Evolutionary conservation across 2,329 filamentous ascomycete genomes (phyloP), one percentile per base, ranked within the genome.

Genomic region (Thermothelomyces thermophilus): DNA sequence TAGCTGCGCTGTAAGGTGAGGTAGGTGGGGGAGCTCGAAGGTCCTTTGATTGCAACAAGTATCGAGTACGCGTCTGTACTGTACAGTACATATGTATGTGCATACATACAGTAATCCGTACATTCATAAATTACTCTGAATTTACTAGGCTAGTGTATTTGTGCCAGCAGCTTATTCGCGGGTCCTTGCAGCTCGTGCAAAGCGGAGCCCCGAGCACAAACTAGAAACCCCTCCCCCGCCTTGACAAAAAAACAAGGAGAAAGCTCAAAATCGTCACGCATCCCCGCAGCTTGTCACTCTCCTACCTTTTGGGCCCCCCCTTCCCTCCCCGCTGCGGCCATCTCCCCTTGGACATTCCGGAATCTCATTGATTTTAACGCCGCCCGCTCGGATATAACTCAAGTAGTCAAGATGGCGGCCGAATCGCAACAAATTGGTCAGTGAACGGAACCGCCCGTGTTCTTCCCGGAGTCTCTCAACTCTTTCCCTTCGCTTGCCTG

Each of bases 391-490:
- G 24, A 5, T 26, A 26, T 26, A 52, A 35, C 30, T 31, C 24
- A 50, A 13, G 34, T 48, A 43, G 37, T 37, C 53, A 66, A 43
- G 41, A 71, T 71, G 68, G 64, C 68, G 49, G 65, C 68, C 56
- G 68, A 70, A 58, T 46, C 56, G 41, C 69, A 70, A 58, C 64
- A 66, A 59, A 62, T 65, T 47, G 68, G 68, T 71, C 49, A 61
- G 67, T 66, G 17, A 26, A n/a, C 41, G 20, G 16, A 31, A 13
- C 42, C 45, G 37, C 14, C 28, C 22, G 17, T 53, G 40, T 53
- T 40, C 13, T 35, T 11, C 41, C 20, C n/a, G 9, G n/a, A 14
- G 16, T 35, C 9, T 22, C 24, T 9, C 20, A 28, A n/a, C 42
- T 24, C 17, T 44, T 19, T 16, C 8, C 19, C 31, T 16, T 28